Evolutionary conservation across 192 early-diverging fungal species (phyloP).

Genomic region (Gigaspora rosea): DNA sequence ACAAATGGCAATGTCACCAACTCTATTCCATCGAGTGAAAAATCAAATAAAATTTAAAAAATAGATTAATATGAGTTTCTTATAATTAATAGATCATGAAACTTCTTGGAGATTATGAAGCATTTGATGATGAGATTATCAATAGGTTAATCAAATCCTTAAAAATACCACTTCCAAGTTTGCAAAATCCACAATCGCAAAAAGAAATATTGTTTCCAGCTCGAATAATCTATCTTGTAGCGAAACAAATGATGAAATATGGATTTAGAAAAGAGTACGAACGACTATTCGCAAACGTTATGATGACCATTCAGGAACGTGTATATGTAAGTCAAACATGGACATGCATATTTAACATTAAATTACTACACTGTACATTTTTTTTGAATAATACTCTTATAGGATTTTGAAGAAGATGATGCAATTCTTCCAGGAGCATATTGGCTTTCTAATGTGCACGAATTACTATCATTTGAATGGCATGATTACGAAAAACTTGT

Average conservation of each 20-base stretch:
- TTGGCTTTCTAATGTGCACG: conserved; percentile 97
- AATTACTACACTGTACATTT: neutral
- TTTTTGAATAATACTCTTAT: neutral
- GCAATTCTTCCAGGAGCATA: conserved; percentile 81
- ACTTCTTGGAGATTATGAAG: conserved; percentile 63
- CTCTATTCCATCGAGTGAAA: too few relatives aligned
- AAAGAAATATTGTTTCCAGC: conserved; percentile 96
- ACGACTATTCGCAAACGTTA: conserved; percentile 81
- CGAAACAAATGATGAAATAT: conserved; percentile 84
- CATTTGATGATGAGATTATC: conserved; percentile 78
- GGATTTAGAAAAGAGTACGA: conserved; percentile 83
- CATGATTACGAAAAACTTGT: conserved; percentile 78
- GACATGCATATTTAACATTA: too few relatives aligned
- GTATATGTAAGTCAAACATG: conserved; percentile 47
- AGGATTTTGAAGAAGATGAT: conserved; percentile 80
- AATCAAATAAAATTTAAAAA: neutral
- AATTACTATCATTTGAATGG: conserved; percentile 81
- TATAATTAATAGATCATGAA: conserved; percentile 55
- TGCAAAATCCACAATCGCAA: conserved; percentile 70
- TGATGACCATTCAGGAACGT: conserved; percentile 77
- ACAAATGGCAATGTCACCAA: too few relatives aligned
- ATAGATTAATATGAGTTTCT: neutral
- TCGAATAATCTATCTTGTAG: conserved; percentile 83
- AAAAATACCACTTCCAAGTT: conserved; percentile 84
- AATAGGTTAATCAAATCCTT: conserved; percentile 86